Evolutionary conservation across 2,329 filamentous ascomycete genomes (phyloP).

Genomic region (Apiospora kogelbergensis): DNA sequence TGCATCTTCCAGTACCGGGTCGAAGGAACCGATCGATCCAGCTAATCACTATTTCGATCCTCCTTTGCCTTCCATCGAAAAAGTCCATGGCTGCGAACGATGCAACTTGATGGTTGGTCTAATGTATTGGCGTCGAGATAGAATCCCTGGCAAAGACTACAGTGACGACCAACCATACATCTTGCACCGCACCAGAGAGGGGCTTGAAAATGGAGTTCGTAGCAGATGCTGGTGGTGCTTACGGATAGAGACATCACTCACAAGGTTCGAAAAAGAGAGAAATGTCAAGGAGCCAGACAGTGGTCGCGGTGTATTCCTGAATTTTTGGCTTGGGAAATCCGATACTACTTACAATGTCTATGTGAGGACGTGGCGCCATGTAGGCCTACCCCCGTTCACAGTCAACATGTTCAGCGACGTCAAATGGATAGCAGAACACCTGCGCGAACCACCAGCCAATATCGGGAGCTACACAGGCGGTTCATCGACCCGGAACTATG

Average conservation of each 20-base stretch:
- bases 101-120: not conserved
- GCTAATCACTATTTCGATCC: not conserved
- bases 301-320: not conserved
- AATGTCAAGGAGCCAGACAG: not conserved
- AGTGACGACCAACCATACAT: not conserved
- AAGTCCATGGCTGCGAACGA: not conserved
- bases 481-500: not conserved
- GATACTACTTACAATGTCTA: no score
- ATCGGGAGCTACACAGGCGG: not conserved
- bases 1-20: no score
- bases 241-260: not conserved
- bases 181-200: not conserved
- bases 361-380: not conserved
- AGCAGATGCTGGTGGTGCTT: slow-evolving; percentile 2
- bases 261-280: not conserved
- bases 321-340: not conserved
- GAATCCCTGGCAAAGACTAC: no score
- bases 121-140: not conserved
- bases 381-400: not conserved
- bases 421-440: not conserved
- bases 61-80: not conserved
- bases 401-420: not conserved
- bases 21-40: not conserved
- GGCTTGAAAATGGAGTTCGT: not conserved
- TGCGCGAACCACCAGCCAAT: not conserved